Base-by-base conservation (phyloP, 129 eudicot genomes). In the Logfia minima region DNA sequence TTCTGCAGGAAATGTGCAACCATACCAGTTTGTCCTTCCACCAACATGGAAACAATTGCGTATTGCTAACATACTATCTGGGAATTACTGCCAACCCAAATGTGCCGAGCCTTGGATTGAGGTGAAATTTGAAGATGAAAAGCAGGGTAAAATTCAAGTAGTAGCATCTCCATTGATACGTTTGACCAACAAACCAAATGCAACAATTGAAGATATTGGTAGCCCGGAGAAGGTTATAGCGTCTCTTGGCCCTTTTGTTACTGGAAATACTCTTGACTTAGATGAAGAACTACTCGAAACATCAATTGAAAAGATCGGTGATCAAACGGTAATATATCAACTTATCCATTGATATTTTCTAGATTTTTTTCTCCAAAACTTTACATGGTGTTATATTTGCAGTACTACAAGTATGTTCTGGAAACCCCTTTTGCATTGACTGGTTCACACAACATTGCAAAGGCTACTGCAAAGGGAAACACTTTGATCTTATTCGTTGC, bases 21-120 rank as follows among this genome's bases (percentile, higher is more conserved):
- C 99, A 51, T 95, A 95, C 85, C 84, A 88, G 73, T 95, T 95
- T 79, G 80, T 91, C 26, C 68, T 92, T 22, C 99, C 97, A 18
- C 96, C 97, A 48, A 86, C 89, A 34, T 95, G 99, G 99, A 95
- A 95, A 75, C 99, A 95, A 61, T 18, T 81, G 83, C 91, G 97
- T 5, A 74, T 95, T 65, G 97, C 99, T 29, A 95, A 95, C 90
- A 95, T 95, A 35, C 78, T 95, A 14, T 92, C 99, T 4, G 99
- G 99, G 2, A 95, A 95, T 76, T 95, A 95, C 79, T 95, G 97
- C 83, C 99, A 95, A 69, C 97, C 99, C 45, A 95, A 95, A 83
- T 95, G 99, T 31, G 99, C 99, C 18, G 99, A 95, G 88, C 99
- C 99, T 18, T 95, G 99, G 99, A 80, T 95, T n/a, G 99, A 95